These are phyloP conservation scores for Nannizziopsis barbatae DNA, from an alignment of 2,329 filamentous ascomycete species.

Conservation along the genomic window DNA sequence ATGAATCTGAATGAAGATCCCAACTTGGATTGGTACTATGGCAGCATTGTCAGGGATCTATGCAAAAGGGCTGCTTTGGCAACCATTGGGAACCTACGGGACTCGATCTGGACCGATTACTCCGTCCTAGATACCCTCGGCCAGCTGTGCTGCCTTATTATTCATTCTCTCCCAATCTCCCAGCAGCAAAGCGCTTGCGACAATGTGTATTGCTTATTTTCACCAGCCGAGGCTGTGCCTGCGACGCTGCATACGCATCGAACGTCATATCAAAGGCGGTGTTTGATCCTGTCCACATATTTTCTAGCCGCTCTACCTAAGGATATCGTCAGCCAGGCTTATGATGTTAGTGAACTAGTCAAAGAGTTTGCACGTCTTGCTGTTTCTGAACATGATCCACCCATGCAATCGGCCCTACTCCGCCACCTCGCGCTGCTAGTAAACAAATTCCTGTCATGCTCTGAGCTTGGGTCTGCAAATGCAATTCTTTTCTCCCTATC, in stretches of 20 bases:
- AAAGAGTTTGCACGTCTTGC: slow-evolving; percentile 28
- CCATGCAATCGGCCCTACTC: slow-evolving; percentile 32
- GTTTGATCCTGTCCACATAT: slow-evolving; percentile 47
- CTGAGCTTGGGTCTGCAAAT: slow-evolving; percentile 24
- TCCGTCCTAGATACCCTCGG: slow-evolving; percentile 49
- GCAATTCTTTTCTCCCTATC: slow-evolving; percentile 25
- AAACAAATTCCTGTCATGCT: slow-evolving; percentile 33
- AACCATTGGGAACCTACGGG: slow-evolving; percentile 25
- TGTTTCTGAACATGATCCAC: slow-evolving; percentile 22
- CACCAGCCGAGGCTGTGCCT: slow-evolving; percentile 25
- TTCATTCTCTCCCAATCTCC: slow-evolving; percentile 43
- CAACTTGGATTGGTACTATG: slow-evolving; percentile 38
- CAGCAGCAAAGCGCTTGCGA: slow-evolving; percentile 43
- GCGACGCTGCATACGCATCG: slow-evolving; percentile 26
- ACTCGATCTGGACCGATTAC: slow-evolving; percentile 39
- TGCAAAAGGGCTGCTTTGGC: slow-evolving; percentile 31
- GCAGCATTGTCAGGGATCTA: slow-evolving; percentile 41
- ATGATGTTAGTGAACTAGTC: slow-evolving; percentile 27
- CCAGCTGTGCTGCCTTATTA: slow-evolving; percentile 48
- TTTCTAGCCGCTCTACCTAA: slow-evolving; percentile 44
- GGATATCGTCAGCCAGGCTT: slow-evolving; percentile 25
- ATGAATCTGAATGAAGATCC: slow-evolving; percentile 36
- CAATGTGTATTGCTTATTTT: slow-evolving; percentile 47
- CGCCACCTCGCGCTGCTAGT: slow-evolving; percentile 33
- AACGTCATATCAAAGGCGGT: slow-evolving; percentile 31